Evolutionary conservation across 2,329 filamentous ascomycete genomes (phyloP), one percentile per base, ranked within the genome.

Genomic region (Botrytis pseudocinerea): DNA sequence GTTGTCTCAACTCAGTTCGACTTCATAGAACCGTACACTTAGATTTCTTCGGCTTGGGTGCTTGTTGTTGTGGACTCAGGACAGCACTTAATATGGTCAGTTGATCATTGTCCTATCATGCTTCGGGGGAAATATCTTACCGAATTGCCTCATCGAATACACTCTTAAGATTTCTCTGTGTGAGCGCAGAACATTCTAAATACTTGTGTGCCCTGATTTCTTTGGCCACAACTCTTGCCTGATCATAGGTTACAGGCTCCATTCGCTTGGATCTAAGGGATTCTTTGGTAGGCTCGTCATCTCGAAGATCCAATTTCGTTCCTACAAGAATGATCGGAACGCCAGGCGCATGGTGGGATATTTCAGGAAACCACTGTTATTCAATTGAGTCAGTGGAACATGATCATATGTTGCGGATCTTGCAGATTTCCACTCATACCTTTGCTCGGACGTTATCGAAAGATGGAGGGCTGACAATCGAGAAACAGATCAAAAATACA

Each of bases 391-490:
- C 60, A 76, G 66, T 74, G 75, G 73, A 46, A 61, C 28, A 65
- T 51, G 22, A 44, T 28, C 35, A 20, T 32, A 64, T 32, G 40
- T 12, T 5, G n/a, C 63, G 62, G n/a, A 63, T 73, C 28, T 73
- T 4, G n/a, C 38, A 46, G 35, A 38, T 32, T 40, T 71, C 74
- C n/a, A 28, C 51, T 80, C 87, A 78, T 86, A 97, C 95, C 92
- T 98, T 99, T 75, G 95, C 95, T 85, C 94, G 96, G 82, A 99
- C 95, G 90, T 99, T 99, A 85, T 98, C 96, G 81, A 98, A 98
- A 46, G 95, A 98, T 35, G 96, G 94, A 66, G 95, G 95, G 90
- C 93, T 97, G 84, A 98, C 95, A 81, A 98, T 97, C 77, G 95
- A 98, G 85, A 98, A 98, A 85, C 95, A 98, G 82, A 98, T 98